These are phyloP conservation scores for Entonaema liquescens DNA, from an alignment of 495 filamentous ascomycete species.

Conservation along the genomic window DNA sequence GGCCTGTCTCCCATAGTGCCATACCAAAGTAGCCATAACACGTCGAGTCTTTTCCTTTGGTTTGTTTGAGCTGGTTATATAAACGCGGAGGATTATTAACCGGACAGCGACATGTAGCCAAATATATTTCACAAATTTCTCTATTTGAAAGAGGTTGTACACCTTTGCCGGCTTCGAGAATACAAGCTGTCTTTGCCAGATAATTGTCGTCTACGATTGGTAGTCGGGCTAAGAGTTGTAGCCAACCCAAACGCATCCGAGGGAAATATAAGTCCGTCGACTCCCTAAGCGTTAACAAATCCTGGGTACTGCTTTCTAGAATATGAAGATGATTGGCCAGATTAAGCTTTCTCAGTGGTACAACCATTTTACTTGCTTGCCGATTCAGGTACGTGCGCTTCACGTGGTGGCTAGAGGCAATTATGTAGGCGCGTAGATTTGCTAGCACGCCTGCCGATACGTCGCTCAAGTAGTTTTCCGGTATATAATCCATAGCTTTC, in stretches of 20 bases:
- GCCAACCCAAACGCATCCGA: conserved; percentile 36
- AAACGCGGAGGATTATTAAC: neutral
- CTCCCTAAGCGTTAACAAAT: conserved; percentile 17
- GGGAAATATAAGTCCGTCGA: conserved; percentile 10
- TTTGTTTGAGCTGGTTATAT: neutral
- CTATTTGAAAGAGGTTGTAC: conserved; percentile 12
- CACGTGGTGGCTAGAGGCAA: neutral
- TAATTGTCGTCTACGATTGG: conserved; percentile 28
- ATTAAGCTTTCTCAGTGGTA: conserved; percentile 26
- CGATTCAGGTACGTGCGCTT: conserved; percentile 9
- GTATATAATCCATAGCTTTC: conserved; percentile 34
- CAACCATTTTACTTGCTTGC: conserved; percentile 40
- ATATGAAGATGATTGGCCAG: conserved; percentile 19
- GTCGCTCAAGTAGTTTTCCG: conserved; percentile 17
- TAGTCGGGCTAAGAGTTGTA: conserved; percentile 38
- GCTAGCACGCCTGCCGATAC: conserved; percentile 18
- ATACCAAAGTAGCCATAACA: conserved; percentile 14
- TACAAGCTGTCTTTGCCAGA: conserved; percentile 13
- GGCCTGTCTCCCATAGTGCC: conserved; percentile 15
- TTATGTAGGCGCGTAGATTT: conserved; percentile 28
- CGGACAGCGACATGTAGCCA: conserved; percentile 24
- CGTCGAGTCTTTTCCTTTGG: neutral
- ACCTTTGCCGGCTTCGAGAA: conserved; percentile 30
- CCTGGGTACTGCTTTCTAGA: conserved; percentile 26
- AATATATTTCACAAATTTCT: conserved; percentile 39